phyloP scores from a whole-genome alignment of 805 yeast genomes.

The Monosporozyma yasuniensis region DNA sequence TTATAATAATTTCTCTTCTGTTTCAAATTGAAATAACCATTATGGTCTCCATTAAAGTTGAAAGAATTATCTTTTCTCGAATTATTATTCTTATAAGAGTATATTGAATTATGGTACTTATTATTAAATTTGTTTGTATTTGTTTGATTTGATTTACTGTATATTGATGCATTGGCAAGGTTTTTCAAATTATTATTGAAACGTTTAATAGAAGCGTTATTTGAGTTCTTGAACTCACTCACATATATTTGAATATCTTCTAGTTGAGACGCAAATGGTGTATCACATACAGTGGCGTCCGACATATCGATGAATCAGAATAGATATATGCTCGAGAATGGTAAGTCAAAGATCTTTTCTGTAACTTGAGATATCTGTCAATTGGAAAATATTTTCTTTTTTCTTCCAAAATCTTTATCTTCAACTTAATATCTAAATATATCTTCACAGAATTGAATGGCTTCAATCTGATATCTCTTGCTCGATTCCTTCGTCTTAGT shows the following conservation, averaged over 20 bases:
- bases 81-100: neutral
- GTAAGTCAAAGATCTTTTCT: too few species aligned
- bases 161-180: neutral
- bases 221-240: slow-evolving; percentile 17
- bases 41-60: neutral
- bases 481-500: too few species aligned
- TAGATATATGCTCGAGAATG: too few species aligned
- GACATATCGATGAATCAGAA: neutral
- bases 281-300: neutral
- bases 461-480: too few species aligned
- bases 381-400: too few species aligned
- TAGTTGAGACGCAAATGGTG: slow-evolving; percentile 28
- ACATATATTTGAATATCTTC: slow-evolving; percentile 30
- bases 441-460: too few species aligned
- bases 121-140: neutral
- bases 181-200: neutral
- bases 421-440: too few species aligned
- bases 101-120: neutral
- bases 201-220: neutral
- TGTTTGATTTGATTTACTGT: neutral
- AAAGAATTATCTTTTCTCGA: neutral
- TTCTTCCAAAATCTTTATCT: too few species aligned
- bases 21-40: slow-evolving; percentile 2
- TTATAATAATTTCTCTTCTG: neutral
- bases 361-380: too few species aligned